phyloP scores from a whole-genome alignment of 768 basidiomycete species.

The Psilocybe tampanensis region DNA sequence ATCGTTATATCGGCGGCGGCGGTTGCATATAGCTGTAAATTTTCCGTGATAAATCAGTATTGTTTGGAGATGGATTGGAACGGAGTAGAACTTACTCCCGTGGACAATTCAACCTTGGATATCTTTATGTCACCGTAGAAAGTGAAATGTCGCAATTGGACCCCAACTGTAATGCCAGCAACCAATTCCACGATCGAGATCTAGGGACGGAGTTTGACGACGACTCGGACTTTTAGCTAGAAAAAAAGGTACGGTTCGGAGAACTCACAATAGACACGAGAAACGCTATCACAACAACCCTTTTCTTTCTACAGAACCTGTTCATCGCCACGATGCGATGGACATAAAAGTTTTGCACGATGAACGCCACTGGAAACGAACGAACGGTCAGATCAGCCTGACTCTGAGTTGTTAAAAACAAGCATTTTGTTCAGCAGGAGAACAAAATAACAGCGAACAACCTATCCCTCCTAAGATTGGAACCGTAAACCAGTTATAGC shows the following conservation, averaged over 20 bases:
- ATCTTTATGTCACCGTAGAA: background rate
- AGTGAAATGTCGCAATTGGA: background rate
- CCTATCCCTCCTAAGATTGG: slow-evolving; percentile 5
- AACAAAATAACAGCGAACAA: background rate
- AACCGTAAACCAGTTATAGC: slow-evolving; percentile 1
- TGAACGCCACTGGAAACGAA: background rate
- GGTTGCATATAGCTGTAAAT: too few relatives aligned
- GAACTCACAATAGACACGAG: background rate
- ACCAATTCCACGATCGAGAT: background rate
- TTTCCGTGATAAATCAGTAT: too few relatives aligned
- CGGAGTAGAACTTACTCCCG: too few relatives aligned
- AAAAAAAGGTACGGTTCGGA: too few relatives aligned
- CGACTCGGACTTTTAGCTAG: too few relatives aligned
- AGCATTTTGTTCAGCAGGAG: too few relatives aligned
- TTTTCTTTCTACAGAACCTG: background rate
- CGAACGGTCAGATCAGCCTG: too few relatives aligned
- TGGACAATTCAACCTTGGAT: background rate
- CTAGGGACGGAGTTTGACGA: background rate
- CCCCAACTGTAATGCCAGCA: background rate
- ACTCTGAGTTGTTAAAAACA: too few relatives aligned
- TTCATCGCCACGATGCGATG: background rate
- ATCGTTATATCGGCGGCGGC: background rate
- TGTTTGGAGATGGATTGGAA: too few relatives aligned
- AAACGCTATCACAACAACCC: background rate
- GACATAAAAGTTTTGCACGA: background rate